Percentiles rank a stretch among this genome's conserved stretches.
Conservation (phyloP, 805 yeast genomes). For the Yarrowia yakushimensis region DNA sequence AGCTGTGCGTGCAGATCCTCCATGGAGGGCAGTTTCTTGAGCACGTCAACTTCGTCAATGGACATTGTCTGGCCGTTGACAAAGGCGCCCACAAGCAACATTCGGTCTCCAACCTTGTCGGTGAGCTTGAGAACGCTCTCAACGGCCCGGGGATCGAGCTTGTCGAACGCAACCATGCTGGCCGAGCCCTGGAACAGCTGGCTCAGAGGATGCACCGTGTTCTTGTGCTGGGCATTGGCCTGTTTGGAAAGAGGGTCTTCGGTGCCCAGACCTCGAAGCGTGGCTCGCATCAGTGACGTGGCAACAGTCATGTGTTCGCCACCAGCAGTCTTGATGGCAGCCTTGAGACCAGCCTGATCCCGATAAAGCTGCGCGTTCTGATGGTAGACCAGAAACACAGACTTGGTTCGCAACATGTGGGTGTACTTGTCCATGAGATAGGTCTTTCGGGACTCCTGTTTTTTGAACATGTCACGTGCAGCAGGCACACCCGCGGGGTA, state of each 20-base stretch:
- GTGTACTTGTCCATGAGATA: conserved; percentile 78
- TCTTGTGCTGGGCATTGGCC: conserved; percentile 42
- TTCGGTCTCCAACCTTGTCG: conserved; percentile 62
- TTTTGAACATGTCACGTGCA: conserved; percentile 54
- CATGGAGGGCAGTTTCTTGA: conserved; percentile 71
- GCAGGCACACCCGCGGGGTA: conserved; percentile 25
- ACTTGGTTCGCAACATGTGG: conserved; percentile 59
- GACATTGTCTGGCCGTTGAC: conserved; percentile 60
- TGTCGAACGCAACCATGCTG: conserved; percentile 66
- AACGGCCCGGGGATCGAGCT: conserved; percentile 67
- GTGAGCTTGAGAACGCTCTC: conserved; percentile 58
- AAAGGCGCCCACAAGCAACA: conserved; percentile 82
- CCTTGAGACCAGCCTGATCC: conserved; percentile 64
- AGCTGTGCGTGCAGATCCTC: conserved; percentile 75
- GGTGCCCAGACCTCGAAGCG: conserved; percentile 64
- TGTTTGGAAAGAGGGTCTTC: conserved; percentile 68
- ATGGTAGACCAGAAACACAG: conserved; percentile 75
- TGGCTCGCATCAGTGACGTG: conserved; percentile 67
- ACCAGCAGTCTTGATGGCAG: conserved; percentile 60
- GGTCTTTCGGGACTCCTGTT: conserved; percentile 73
- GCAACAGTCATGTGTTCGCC: conserved; percentile 67
- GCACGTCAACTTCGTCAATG: conserved; percentile 50
- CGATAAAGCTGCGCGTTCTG: conserved; percentile 72
- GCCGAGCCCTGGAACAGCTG: conserved; percentile 81
- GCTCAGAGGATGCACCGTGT: conserved; percentile 59